Evolutionary conservation across 176 grass and related monocot genomes (phyloP), one percentile per base, ranked within the genome.

Genomic region (Cenchrus purpureus): DNA sequence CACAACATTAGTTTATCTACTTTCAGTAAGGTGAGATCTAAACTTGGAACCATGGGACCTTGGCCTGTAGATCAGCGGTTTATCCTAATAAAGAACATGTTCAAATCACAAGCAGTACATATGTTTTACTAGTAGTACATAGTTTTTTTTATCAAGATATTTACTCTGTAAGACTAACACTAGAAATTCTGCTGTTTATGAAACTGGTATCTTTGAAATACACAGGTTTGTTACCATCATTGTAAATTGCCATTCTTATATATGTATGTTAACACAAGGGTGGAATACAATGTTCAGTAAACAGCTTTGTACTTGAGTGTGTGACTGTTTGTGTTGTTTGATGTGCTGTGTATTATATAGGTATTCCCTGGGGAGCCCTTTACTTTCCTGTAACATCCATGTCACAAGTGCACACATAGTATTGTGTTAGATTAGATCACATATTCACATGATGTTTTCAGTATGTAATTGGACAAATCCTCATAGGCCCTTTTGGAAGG

Each of bases 401-500:
- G 42, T 70, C 19, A 70, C 14, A 68, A 45, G 16, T 69, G 9
- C 67, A 69, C 67, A 45, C 37, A 69, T n/a, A n/a, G n/a, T n/a
- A n/a, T 69, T 44, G 3, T 68, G 13, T 37, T 63, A 64, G 37
- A 55, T 57, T 63, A 71, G 37, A 55, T 57, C 82, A 79, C 31
- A 32, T 32, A 32, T 32, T 32, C 31, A 32, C 10, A 72, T 84
- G 78, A 5, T 53, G 68, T 73, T 84, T 73, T 74, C 28, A 60
- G 51, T 60, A 43, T 29, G 42, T 68, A 84, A 17, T 74, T 79
- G 67, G 67, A 72, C 16, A 78, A 79, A 88, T 58, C 28, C 37
- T 11, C 40, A 55, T 16, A 34, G 3, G 49, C 29, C 40, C 22
- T 56, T 79, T 79, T 58, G 28, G 59, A 73, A 70, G 61, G 74